Evolutionary conservation across 2,329 filamentous ascomycete species (phyloP), one percentile per base, ranked within the genome.

Genomic region (Ophiostoma quercus): DNA sequence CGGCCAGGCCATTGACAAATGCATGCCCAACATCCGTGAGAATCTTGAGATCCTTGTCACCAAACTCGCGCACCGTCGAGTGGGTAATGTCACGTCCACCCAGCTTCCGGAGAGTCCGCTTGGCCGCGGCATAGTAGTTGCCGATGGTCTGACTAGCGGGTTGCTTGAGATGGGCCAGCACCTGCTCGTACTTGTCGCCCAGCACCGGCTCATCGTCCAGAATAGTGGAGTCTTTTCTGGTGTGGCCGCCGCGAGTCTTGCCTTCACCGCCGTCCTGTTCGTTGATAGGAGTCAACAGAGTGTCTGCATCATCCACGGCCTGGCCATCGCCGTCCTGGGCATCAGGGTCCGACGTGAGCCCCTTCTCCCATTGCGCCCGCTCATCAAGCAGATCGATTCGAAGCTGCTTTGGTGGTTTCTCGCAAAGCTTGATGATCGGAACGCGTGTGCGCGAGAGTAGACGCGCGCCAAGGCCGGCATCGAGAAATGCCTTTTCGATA

Each of bases 351-450:
- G 78, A 77, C 3, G 77, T 80, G 67, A 79, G 81, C 63, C 82
- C 87, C 63, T 79, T 84, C 73, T 94, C 91, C 90, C 91, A 94
- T 75, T 88, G 92, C 62, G 82, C 79, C 7, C 91, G 85, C 74
- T 90, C 89, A 43, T 87, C 84, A 4, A 85, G 76, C 5, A 96
- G 82, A 70, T 86, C 87, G 11, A 80, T 77, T 16, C 84, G 84
- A 1, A 96, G 82, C 70, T 84, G 82, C 1, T 84, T 78, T 0
- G 85, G 83, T 1, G 92, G 92, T 60, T 81, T 85, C 77, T 94
- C 85, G 75, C 92, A 96, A 19, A 97, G 84, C 76, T 96, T 95
- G 77, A 97, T 89, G 73, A 97, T 96, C 0, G 93, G 92, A 3
- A 96, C 90, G 72, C 92, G 85, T 1, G 92, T 95, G 69, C 88